Evolutionary conservation across 2,329 filamentous ascomycete genomes (phyloP), one percentile per base, ranked within the genome.

Genomic region (Ilyonectria destructans): DNA sequence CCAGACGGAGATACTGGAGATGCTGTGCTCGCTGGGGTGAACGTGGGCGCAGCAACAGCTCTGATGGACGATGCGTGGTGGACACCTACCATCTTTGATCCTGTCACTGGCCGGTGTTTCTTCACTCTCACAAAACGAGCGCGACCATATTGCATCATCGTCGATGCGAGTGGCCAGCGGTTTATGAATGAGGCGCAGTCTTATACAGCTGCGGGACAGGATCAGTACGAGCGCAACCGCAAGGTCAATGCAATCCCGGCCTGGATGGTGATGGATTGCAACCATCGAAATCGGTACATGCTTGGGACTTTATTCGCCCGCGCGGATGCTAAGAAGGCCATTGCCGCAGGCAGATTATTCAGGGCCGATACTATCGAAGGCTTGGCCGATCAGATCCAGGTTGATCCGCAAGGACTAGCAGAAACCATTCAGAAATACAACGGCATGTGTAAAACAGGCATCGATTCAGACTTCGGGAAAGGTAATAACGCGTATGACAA

Each of bases 61-160:
- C 55, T 64, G 10, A 51, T 64, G 54, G 62, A 64, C 17, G 62
- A 64, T 40, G 62, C 62, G 6, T 58, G 62, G 62, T 64, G 55
- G 62, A 54, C 54, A 29, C 62, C 62, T 35, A 64, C 62, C 10
- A 64, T 64, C 46, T 33, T 59, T 13, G 62, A 64, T 33, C 62
- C 62, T 21, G 62, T 64, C 23, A 64, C 46, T 12, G 23, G 37
- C n/a, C 21, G n/a, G 5, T 43, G 19, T 23, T 29, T 29, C 4
- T 64, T 64, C 23, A 54, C 62, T 19, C 54, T 64, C 10, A 52
- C 52, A 17, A 54, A 64, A n/a, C 62, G 62, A 10, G 62, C 54
- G 15, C 45, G 62, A 13, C 62, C 62, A 33, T 15, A 58, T 35
- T 35, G 33, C 33, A 10, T 35, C 33, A 35, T 46, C 17, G 56